A percentile compares a stretch with the other conserved stretches of the same genome.
Conservation (phyloP, 768 basidiomycete genomes). For the Amanita subjunquillea region DNA sequence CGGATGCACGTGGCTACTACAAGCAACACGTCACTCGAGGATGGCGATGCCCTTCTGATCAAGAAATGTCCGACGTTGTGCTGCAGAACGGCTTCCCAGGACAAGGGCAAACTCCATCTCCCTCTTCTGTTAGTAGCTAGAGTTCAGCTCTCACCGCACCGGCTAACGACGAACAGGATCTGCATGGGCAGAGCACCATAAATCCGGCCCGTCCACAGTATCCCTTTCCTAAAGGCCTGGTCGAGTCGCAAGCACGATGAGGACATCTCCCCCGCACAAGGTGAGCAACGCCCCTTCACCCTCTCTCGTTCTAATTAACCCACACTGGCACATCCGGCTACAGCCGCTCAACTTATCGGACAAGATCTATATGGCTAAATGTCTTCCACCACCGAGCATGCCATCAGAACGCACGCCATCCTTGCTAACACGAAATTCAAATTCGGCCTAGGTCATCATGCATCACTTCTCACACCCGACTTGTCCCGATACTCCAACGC, state of each 20-base stretch:
- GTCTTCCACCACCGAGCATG: conserved; percentile 62
- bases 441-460: no score
- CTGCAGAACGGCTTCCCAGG: conserved; percentile 89
- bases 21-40: no score
- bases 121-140: conserved; percentile 79
- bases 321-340: conserved; percentile 37
- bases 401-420: conserved; percentile 72
- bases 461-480: conserved; percentile 95
- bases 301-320: no score
- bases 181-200: no score
- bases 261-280: conserved; percentile 67
- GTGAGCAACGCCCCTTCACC: no score
- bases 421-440: conserved; percentile 99
- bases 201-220: no score
- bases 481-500: conserved; percentile 88
- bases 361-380: conserved; percentile 24
- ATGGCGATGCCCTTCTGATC: no score
- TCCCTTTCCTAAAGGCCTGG: conserved; percentile 31
- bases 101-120: conserved; percentile 91
- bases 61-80: no score
- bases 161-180: no score
- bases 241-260: conserved; percentile 95
- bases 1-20: no score
- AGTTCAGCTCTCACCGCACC: not conserved
- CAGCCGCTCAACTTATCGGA: no score